Conservation (phyloP, 2,329 filamentous ascomycete species). For the Phialophora chinensis region DNA sequence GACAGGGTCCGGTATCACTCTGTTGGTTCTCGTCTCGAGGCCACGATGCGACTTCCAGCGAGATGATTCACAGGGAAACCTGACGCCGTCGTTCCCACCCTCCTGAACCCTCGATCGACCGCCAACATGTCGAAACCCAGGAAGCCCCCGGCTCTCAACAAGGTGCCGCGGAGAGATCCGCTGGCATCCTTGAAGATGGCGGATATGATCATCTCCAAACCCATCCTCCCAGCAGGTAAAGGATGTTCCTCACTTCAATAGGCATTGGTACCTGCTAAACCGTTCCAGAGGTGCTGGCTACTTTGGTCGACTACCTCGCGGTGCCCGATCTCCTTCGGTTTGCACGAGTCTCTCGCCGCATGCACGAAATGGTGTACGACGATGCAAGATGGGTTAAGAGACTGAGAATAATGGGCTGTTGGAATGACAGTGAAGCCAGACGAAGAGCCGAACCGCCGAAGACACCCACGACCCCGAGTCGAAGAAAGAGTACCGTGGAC, state of each 20-base stretch:
- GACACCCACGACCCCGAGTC: slow-evolving; percentile 22
- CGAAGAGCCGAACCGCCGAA: slow-evolving; percentile 46
- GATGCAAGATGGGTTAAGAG: slow-evolving; percentile 92
- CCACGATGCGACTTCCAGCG: neutral
- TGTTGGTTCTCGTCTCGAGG: neutral
- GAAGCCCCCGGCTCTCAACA: slow-evolving; percentile 48
- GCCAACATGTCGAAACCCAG: slow-evolving; percentile 55
- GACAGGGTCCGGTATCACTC: neutral
- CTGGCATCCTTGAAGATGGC: slow-evolving; percentile 79
- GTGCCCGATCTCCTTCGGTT: slow-evolving; percentile 84
- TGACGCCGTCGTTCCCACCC: neutral
- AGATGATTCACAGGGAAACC: neutral
- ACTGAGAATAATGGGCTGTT: slow-evolving; percentile 84
- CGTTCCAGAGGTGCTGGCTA: slow-evolving; percentile 76
- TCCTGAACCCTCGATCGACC: neutral
- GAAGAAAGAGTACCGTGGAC: slow-evolving; percentile 34
- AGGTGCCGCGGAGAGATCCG: slow-evolving; percentile 56
- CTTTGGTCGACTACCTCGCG: slow-evolving; percentile 87
- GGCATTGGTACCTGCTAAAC: slow-evolving; percentile 38
- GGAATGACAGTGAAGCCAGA: slow-evolving; percentile 87
- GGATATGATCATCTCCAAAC: slow-evolving; percentile 78
- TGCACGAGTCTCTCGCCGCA: slow-evolving; percentile 79
- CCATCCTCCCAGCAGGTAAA: slow-evolving; percentile 79
- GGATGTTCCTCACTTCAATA: slow-evolving; percentile 17
- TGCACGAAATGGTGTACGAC: slow-evolving; percentile 99